A percentile compares a stretch with the other conserved stretches of the same genome.
These are phyloP conservation scores for Cafeteria roenbergensis DNA, from an alignment of 108 stramenopile genomes.

Conservation along the genomic window DNA sequence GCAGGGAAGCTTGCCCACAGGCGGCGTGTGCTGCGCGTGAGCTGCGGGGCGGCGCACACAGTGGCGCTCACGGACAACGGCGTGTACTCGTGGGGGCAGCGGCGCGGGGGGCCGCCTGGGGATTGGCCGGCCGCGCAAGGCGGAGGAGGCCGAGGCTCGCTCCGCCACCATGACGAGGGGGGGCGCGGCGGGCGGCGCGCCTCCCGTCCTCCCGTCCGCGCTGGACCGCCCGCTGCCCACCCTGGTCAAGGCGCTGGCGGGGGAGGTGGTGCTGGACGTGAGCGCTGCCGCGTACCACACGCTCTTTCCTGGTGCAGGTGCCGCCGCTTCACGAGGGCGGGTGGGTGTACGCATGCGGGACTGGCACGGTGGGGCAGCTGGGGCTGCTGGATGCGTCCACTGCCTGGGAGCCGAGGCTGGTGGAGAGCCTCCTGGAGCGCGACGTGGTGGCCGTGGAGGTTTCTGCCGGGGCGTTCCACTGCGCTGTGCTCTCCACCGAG, in stretches of 20 bases:
- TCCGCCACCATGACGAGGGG: too few relatives aligned
- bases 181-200: too few relatives aligned
- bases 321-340: conserved; percentile 45
- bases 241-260: conserved; percentile 21
- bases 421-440: background rate
- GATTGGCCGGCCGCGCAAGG: conserved; percentile 31
- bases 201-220: too few relatives aligned
- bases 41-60: conserved; percentile 55
- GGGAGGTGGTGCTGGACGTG: conserved; percentile 25
- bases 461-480: background rate
- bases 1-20: conserved; percentile 25
- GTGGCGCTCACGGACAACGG: conserved; percentile 33
- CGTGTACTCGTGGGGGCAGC: conserved; percentile 51
- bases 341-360: conserved; percentile 51
- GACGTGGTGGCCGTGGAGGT: background rate
- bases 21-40: conserved; percentile 31
- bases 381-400: conserved; percentile 34
- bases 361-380: conserved; percentile 57
- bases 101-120: conserved; percentile 56
- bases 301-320: conserved; percentile 46
- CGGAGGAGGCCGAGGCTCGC: background rate
- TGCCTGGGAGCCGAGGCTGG: background rate
- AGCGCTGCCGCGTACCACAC: conserved; percentile 54
- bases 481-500: background rate
- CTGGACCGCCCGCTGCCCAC: too few relatives aligned